A percentile compares a stretch with the other conserved stretches of the same genome.
Evolutionary conservation across 1,284 basidiomycete species (phyloP).

Genomic region (Tilletia caries): DNA sequence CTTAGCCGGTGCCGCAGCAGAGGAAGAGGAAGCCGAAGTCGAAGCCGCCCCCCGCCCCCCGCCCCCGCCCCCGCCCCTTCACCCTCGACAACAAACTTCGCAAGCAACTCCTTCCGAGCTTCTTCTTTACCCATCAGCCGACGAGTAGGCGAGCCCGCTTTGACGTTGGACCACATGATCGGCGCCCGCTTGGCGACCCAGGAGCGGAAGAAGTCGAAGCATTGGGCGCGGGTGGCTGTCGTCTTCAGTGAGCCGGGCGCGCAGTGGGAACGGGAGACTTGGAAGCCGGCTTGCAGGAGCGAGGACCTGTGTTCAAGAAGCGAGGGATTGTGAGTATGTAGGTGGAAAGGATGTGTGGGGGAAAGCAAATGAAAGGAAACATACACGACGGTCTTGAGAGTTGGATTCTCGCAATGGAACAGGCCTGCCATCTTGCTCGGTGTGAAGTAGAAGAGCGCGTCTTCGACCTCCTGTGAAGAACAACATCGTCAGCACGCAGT

Average conservation of each 20-base stretch:
- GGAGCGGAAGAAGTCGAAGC: conserved; percentile 78
- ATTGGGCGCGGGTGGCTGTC: conserved; percentile 67
- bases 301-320: conserved; percentile 64
- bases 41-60: no score
- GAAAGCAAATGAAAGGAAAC: conserved; percentile 28
- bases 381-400: conserved; percentile 15
- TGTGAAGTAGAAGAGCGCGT: conserved; percentile 83
- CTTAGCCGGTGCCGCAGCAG: background rate
- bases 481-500: background rate
- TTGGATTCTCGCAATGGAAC: conserved; percentile 65
- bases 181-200: conserved; percentile 69
- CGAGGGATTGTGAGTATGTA: background rate
- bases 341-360: background rate
- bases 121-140: conserved; percentile 64
- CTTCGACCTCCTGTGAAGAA: conserved; percentile 66
- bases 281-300: conserved; percentile 77
- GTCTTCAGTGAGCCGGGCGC: conserved; percentile 87
- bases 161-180: conserved; percentile 68
- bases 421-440: conserved; percentile 74
- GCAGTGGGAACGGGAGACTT: conserved; percentile 85
- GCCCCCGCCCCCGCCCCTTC: no score
- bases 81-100: no score
- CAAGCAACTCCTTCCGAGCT: conserved; percentile 52
- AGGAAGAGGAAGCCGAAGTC: background rate
- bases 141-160: conserved; percentile 64